phyloP scores from a whole-genome alignment of 768 basidiomycete species.

The Tylopilus intermedius region DNA sequence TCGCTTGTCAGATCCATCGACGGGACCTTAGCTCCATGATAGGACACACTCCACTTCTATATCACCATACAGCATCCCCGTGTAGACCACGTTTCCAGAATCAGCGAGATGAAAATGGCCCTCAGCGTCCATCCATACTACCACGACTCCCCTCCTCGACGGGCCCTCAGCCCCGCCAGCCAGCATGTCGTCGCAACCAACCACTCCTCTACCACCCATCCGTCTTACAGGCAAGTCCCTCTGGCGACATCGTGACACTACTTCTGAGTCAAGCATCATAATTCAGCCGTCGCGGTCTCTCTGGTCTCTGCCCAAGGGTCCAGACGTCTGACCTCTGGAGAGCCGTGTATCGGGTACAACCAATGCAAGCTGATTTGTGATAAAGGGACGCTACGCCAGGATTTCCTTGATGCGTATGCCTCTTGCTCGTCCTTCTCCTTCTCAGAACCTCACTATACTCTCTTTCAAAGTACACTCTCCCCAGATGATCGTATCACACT shows the following conservation, averaged over 20 bases:
- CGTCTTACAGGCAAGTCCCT: background rate
- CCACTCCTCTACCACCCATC: too few species aligned
- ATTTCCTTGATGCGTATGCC: background rate
- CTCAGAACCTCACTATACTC: background rate
- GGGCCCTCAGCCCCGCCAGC: too few species aligned
- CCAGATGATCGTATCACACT: background rate
- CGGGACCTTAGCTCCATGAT: too few species aligned
- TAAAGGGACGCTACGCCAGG: background rate
- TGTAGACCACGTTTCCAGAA: too few species aligned
- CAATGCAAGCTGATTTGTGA: background rate
- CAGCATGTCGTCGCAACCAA: too few species aligned
- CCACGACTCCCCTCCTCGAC: too few species aligned
- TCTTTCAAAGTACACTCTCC: background rate
- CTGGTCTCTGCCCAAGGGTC: background rate
- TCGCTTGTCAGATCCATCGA: too few species aligned
- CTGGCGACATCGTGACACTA: background rate
- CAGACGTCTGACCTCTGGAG: background rate
- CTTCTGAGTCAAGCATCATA: too few species aligned
- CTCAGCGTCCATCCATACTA: too few species aligned
- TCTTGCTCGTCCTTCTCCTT: background rate
- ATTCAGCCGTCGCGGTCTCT: background rate
- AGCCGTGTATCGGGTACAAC: background rate
- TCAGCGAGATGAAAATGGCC: too few species aligned
- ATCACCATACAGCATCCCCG: too few species aligned
- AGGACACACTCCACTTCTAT: too few species aligned